Conservation (phyloP, 176 grass and related monocot species). For the Aegilops tauschii region DNA sequence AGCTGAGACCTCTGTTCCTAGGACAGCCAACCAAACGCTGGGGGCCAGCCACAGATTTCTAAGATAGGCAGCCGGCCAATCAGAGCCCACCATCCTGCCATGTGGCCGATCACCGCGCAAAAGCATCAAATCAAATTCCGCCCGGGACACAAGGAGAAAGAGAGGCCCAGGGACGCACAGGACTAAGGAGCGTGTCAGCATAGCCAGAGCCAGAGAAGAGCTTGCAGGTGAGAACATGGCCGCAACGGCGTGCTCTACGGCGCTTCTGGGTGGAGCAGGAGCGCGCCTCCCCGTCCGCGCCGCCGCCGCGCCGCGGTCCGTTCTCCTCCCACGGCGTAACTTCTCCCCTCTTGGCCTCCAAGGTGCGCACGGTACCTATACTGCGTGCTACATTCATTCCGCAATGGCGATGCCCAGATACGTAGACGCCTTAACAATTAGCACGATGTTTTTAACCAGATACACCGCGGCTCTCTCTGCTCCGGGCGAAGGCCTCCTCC, state of each 20-base stretch:
- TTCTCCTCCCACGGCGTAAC: conserved; percentile 23
- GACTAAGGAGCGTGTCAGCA: background rate
- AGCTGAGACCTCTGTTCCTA: background rate
- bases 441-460: conserved; percentile 12
- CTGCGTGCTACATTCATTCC: too few relatives aligned
- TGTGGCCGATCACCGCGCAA: conserved; percentile 8
- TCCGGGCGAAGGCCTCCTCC: conserved; percentile 49
- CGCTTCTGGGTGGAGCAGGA: conserved; percentile 52
- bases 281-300: conserved; percentile 35
- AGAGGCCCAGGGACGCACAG: background rate
- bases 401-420: background rate
- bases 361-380: background rate
- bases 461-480: conserved; percentile 46
- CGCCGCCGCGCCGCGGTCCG: too few relatives aligned
- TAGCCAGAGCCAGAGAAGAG: background rate
- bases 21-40: background rate
- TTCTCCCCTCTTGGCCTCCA: conserved; percentile 31
- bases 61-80: conserved; percentile 65
- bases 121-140: background rate
- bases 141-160: background rate
- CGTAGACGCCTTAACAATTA: background rate
- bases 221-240: conserved; percentile 26
- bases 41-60: conserved; percentile 28
- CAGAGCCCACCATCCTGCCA: conserved; percentile 17
- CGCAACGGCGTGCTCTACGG: conserved; percentile 60